Percentiles rank a stretch among this genome's conserved stretches.
phyloP scores from a whole-genome alignment of 257 asterid genomes.

The Prunella vulgaris region DNA sequence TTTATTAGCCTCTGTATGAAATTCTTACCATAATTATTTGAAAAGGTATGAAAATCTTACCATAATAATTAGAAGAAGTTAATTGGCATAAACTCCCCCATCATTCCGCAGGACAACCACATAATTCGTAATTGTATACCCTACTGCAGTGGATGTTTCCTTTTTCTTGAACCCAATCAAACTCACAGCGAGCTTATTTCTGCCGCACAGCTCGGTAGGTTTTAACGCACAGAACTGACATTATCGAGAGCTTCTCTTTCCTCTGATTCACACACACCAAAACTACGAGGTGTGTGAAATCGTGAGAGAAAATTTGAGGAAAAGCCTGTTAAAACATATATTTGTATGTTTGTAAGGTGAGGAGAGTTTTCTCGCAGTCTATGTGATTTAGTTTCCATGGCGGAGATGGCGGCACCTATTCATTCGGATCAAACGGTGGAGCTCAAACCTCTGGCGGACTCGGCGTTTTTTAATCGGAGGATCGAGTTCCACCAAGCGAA shows the following conservation, averaged over 20 bases:
- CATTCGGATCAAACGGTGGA: conserved; percentile 20
- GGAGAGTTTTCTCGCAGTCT: neutral
- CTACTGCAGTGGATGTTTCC: neutral
- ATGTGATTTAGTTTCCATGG: conserved; percentile 23
- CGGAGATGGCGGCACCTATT: conserved; percentile 30
- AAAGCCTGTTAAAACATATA: neutral
- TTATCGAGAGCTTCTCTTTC: neutral
- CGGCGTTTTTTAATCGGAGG: conserved; percentile 49
- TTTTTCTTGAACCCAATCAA: neutral
- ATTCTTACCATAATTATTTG: too few species aligned
- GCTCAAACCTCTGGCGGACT: conserved; percentile 23
- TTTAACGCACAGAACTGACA: conserved; percentile 24
- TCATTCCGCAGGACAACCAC: neutral
- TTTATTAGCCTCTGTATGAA: too few species aligned
- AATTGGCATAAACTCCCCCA: neutral
- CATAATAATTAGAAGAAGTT: neutral
- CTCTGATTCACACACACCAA: neutral
- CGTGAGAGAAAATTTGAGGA: too few species aligned
- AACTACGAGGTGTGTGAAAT: conserved; percentile 5
- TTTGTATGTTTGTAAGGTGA: conserved; percentile 8
- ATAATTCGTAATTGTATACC: neutral
- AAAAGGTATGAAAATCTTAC: too few species aligned
- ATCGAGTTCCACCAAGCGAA: conserved; percentile 66
- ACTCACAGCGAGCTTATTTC: conserved; percentile 13
- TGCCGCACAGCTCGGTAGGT: conserved; percentile 32